A percentile compares a stretch with the other conserved stretches of the same genome.
phyloP scores from a whole-genome alignment of 306 rosid species.

The barrel medic (Medicago truncatula) region DNA sequence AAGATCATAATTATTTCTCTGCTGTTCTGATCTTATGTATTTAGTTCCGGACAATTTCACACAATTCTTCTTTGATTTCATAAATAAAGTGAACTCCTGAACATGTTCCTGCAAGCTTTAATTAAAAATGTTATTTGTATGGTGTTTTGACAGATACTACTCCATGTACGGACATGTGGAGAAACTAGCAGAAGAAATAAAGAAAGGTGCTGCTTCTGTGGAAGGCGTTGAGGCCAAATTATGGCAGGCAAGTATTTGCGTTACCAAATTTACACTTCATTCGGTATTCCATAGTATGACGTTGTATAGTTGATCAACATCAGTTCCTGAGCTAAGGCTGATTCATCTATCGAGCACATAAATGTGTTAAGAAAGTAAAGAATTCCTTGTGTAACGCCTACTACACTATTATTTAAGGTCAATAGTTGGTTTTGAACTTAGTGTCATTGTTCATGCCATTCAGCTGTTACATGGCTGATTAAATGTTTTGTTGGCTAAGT shows the following conservation, averaged over 20 bases:
- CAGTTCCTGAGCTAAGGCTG: conserved; percentile 9
- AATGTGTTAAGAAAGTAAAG: conserved; percentile 18
- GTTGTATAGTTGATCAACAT: not conserved
- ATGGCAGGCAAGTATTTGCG: conserved; percentile 74
- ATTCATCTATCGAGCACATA: conserved; percentile 5
- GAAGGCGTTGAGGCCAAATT: conserved; percentile 90
- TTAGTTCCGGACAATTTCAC: not conserved
- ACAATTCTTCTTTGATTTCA: no score
- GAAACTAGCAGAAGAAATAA: conserved; percentile 86
- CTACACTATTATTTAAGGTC: conserved; percentile 1
- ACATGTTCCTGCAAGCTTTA: not conserved
- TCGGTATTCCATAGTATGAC: conserved; percentile 29
- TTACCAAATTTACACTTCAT: conserved; percentile 21
- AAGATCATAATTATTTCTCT: not conserved
- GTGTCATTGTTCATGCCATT: not conserved
- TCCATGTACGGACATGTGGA: conserved; percentile 97
- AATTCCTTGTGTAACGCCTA: not conserved
- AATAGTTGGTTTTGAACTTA: conserved; percentile 18
- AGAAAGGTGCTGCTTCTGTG: conserved; percentile 85
- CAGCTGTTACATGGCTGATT: not conserved
- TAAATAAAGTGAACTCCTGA: conserved; percentile 5
- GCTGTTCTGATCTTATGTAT: conserved; percentile 5
- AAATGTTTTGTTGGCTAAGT: conserved; percentile 24
- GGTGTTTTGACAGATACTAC: conserved; percentile 70
- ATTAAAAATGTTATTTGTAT: no score